These are phyloP conservation scores for Phylloporus scabripes DNA, from an alignment of 768 basidiomycete genomes.

Conservation along the genomic window DNA sequence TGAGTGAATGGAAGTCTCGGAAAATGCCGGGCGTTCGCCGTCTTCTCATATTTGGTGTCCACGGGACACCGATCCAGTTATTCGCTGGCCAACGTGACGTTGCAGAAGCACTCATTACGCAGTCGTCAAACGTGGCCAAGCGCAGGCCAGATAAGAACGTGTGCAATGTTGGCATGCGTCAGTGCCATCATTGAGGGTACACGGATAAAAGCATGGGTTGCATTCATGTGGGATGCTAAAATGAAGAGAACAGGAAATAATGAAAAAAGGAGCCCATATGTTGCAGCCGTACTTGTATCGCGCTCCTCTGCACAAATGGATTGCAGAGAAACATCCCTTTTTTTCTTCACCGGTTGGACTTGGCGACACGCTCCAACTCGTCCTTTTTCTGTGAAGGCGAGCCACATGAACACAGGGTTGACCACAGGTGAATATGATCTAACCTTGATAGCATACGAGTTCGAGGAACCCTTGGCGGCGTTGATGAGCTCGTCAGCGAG, in stretches of 20 bases:
- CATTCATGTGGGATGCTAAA: conserved; percentile 22
- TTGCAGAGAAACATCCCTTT: background rate
- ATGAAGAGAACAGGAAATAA: conserved; percentile 1
- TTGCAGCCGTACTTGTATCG: conserved; percentile 21
- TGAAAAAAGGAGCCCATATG: conserved; percentile 16
- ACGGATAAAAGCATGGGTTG: conserved; percentile 20
- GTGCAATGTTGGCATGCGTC: conserved; percentile 5
- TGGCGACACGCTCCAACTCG: conserved; percentile 99
- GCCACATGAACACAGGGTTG: conserved; percentile 1
- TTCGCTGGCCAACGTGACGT: background rate
- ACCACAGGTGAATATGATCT: conserved; percentile 6
- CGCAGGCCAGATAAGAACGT: conserved; percentile 4
- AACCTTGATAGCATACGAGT: conserved; percentile 99
- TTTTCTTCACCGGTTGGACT: conserved; percentile 92
- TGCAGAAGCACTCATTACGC: conserved; percentile 2
- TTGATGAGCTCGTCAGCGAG: conserved; percentile 99
- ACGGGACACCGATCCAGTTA: background rate
- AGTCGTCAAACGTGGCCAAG: background rate
- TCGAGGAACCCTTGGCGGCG: conserved; percentile 98
- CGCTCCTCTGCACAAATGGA: conserved; percentile 4
- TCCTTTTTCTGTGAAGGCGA: conserved; percentile 77
- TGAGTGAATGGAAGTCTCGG: conserved; percentile 10
- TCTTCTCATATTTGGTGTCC: background rate
- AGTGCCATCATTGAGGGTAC: conserved; percentile 13
- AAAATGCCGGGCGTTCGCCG: conserved; percentile 8